phyloP scores from a whole-genome alignment of 306 rosid genomes.

The Vigna angularis region DNA sequence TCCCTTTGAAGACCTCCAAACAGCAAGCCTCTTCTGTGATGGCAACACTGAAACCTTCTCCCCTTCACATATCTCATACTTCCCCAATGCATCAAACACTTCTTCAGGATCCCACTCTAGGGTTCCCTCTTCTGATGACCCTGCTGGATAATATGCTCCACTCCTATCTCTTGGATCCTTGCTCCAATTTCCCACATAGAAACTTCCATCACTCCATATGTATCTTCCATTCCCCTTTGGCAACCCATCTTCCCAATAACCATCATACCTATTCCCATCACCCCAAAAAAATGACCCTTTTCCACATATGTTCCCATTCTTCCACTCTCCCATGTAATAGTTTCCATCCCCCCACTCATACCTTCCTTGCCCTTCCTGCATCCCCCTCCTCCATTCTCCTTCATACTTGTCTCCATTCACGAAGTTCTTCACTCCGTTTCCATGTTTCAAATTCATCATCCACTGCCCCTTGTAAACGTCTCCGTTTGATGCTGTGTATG shows the following conservation, averaged over 20 bases:
- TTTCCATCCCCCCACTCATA: slow-evolving; percentile 76
- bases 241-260: slow-evolving; percentile 75
- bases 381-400: slow-evolving; percentile 83
- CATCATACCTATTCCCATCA: slow-evolving; percentile 77
- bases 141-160: slow-evolving; percentile 75
- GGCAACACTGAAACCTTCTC: slow-evolving; percentile 84
- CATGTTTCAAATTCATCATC: slow-evolving; percentile 87
- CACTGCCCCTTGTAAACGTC: slow-evolving; percentile 77
- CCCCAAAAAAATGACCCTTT: slow-evolving; percentile 75
- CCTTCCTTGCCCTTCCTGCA: slow-evolving; percentile 78
- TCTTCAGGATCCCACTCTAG: slow-evolving; percentile 84
- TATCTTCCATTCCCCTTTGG: slow-evolving; percentile 83
- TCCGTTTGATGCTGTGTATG: slow-evolving; percentile 62
- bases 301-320: slow-evolving; percentile 77
- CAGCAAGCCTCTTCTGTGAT: slow-evolving; percentile 86
- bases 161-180: slow-evolving; percentile 77
- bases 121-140: slow-evolving; percentile 53
- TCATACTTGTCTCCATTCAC: slow-evolving; percentile 74
- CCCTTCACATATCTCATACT: slow-evolving; percentile 55
- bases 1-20: slow-evolving; percentile 81
- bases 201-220: slow-evolving; percentile 78
- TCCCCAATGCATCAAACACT: slow-evolving; percentile 58
- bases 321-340: slow-evolving; percentile 80
- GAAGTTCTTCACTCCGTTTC: slow-evolving; percentile 64
- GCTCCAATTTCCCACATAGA: slow-evolving; percentile 85